Evolutionary conservation across 148 eudicot species (phyloP).

Genomic region (Pharnaceum exiguum): DNA sequence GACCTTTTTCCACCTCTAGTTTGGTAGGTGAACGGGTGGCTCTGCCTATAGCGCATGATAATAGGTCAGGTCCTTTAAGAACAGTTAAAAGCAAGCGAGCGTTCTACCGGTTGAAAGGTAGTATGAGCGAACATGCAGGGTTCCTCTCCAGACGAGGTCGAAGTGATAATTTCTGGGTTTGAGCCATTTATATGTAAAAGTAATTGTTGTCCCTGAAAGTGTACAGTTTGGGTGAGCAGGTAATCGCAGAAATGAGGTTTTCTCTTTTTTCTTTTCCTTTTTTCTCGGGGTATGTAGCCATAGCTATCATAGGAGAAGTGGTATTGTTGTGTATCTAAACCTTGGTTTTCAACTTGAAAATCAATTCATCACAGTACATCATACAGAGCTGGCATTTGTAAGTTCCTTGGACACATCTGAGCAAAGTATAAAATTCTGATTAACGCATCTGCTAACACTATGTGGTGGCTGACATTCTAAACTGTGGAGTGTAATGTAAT

Average conservation of each 20-base stretch:
- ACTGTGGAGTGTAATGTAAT: too few species aligned
- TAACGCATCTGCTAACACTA: too few species aligned
- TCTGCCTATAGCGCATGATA: constrained; percentile 63
- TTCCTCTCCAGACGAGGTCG: constrained; percentile 42
- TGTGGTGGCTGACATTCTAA: too few species aligned
- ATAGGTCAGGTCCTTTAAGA: constrained; percentile 86
- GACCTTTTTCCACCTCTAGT: constrained; percentile 64
- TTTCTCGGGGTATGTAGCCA: too few species aligned
- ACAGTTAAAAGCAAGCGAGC: constrained; percentile 59
- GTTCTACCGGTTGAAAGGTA: constrained; percentile 59
- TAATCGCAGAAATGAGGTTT: constrained; percentile 20
- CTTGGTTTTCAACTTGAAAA: constrained; percentile 32
- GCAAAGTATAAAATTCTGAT: constrained; percentile 14
- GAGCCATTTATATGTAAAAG: constrained; percentile 24
- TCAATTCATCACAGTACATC: constrained; percentile 23
- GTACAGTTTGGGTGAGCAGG: constrained; percentile 52
- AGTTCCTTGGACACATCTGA: constrained; percentile 15
- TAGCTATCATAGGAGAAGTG: constrained; percentile 27
- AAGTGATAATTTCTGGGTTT: constrained; percentile 38
- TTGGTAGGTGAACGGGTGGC: constrained; percentile 39
- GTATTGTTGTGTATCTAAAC: constrained; percentile 24
- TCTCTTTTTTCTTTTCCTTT: too few species aligned
- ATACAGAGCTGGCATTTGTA: constrained; percentile 23
- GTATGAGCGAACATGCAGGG: constrained; percentile 85
- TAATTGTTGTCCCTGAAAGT: constrained; percentile 28